phyloP scores from a whole-genome alignment of 2,329 filamentous ascomycete species.

The Whalleya microplaca region DNA sequence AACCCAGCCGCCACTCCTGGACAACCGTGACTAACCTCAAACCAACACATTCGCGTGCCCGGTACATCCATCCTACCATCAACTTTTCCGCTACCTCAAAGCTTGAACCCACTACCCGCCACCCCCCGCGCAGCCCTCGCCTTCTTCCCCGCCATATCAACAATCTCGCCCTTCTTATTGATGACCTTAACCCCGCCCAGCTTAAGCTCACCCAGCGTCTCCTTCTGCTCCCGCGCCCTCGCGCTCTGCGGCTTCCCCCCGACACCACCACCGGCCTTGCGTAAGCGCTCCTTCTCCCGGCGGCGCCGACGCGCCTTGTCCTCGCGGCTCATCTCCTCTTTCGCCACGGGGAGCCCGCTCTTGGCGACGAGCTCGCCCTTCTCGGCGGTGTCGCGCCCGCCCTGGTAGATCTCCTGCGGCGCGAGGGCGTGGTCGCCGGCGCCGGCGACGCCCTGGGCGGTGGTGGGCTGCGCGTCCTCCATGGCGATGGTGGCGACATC shows the following conservation, averaged over 20 bases:
- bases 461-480: constrained; percentile 92
- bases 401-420: constrained; percentile 90
- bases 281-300: constrained; percentile 83
- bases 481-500: constrained; percentile 91
- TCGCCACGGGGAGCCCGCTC: constrained; percentile 75
- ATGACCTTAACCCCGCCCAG: constrained; percentile 89
- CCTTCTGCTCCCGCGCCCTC: constrained; percentile 59
- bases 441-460: constrained; percentile 72
- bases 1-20: too few species aligned
- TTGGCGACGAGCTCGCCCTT: constrained; percentile 76
- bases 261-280: constrained; percentile 63
- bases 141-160: constrained; percentile 82
- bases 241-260: constrained; percentile 56
- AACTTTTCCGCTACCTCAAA: constrained; percentile 43
- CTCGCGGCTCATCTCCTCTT: constrained; percentile 86
- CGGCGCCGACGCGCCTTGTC: constrained; percentile 78
- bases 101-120: constrained; percentile 64
- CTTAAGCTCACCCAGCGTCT: constrained; percentile 50
- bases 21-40: too few species aligned
- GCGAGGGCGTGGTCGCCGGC: constrained; percentile 78
- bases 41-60: too few species aligned
- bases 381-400: constrained; percentile 66
- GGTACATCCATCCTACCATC: not conserved
- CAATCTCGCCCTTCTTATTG: constrained; percentile 84
- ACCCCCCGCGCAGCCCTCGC: constrained; percentile 56